Evolutionary conservation across 768 basidiomycete genomes (phyloP).

Genomic region (Mrakia hoshinonis): DNA sequence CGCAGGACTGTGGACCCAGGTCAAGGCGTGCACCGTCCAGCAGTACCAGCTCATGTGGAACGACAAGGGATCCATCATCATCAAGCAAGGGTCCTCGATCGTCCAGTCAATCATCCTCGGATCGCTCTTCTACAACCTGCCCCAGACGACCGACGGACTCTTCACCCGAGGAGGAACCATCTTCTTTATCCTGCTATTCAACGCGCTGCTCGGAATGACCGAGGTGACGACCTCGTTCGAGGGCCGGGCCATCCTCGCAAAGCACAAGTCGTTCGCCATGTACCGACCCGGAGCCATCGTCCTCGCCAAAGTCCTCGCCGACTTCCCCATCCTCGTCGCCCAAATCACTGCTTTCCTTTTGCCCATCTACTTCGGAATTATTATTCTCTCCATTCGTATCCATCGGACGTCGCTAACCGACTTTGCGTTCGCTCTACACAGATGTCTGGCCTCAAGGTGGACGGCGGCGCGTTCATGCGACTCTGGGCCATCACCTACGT

Average conservation of each 20-base stretch:
- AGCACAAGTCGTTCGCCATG: conserved; percentile 45
- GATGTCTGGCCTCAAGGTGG: conserved; percentile 16
- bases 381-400: not conserved
- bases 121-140: conserved; percentile 63
- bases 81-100: conserved; percentile 42
- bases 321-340: conserved; percentile 39
- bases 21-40: conserved; percentile 58
- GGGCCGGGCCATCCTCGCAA: conserved; percentile 57
- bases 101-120: conserved; percentile 60
- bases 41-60: conserved; percentile 63
- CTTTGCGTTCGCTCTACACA: not conserved
- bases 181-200: conserved; percentile 45
- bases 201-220: conserved; percentile 32
- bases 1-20: conserved; percentile 64
- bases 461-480: conserved; percentile 25
- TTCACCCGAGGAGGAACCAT: conserved; percentile 81
- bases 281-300: conserved; percentile 45
- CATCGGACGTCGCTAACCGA: not conserved
- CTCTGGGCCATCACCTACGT: conserved; percentile 30
- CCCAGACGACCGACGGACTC: conserved; percentile 63
- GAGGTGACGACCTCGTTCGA: conserved; percentile 42
- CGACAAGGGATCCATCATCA: conserved; percentile 56
- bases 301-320: conserved; percentile 41
- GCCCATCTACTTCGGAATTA: conserved; percentile 23
- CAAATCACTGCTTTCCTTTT: conserved; percentile 47